Evolutionary conservation across 495 filamentous ascomycete species (phyloP), one percentile per base, ranked within the genome.

Genomic region (Tuber brumale): DNA sequence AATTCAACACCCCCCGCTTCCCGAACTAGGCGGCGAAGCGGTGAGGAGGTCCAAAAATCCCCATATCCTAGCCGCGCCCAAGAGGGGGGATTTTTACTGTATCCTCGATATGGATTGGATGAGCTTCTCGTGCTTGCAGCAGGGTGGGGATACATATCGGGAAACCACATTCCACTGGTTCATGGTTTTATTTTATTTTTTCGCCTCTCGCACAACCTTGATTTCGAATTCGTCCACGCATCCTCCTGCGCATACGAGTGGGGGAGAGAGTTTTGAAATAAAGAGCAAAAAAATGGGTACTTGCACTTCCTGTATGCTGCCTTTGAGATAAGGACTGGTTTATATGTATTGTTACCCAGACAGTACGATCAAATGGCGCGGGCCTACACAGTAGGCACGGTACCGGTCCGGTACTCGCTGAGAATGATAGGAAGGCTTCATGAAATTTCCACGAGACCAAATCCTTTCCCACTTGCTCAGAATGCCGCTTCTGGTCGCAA

Each of bases 1-100:
- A 70, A 79, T 80, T 18, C 61, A 80, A 66, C 43, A 46, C 51
- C 45, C 45, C 51, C 45, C 74, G 66, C 75, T 71, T 48, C 73
- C 72, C 70, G 18, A 66, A 66, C 57, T 66, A 35, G 57, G 57
- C 57, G 57, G 57, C 57, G 57, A 19, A 66, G 57, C 57, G 57
- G 57, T 66, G 57, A 35, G 16, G 57, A 35, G 57, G 23, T 61
- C 51, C 10, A 61, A 61, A 31, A 27, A 61, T 61, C 51, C 14
- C n/a, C 23, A 61, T 27, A 61, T 31, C n/a, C 51, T 61, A 27
- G 51, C 51, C 51, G 51, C 51, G 51, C 51, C 23, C 3, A 61
- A 14, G 10, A 61, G 51, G n/a, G 51, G n/a, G 14, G 27, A 66
- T 66, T 35, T 35, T 4, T 19, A 66, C 27, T 31, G 57, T 35